These are phyloP conservation scores for Ustilago esculenta DNA, from an alignment of 1,284 basidiomycete genomes.

Conservation along the genomic window DNA sequence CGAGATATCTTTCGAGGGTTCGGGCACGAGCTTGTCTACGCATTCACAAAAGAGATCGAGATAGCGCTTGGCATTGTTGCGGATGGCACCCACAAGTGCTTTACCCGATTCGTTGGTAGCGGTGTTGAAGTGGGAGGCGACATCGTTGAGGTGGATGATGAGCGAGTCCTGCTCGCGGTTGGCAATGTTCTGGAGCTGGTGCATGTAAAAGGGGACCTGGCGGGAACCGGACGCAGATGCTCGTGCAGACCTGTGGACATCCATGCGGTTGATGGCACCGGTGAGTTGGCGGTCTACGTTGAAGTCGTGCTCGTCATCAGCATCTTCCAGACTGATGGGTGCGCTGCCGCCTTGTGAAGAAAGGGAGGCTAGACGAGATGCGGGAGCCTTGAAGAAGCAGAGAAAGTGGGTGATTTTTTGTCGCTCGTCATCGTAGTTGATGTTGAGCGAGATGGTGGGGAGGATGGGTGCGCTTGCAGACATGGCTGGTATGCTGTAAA, in stretches of 20 bases:
- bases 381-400: slow-evolving; percentile 55
- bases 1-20: slow-evolving; percentile 82
- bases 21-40: slow-evolving; percentile 77
- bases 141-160: slow-evolving; percentile 82
- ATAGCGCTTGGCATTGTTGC: slow-evolving; percentile 88
- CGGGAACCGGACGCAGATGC: slow-evolving; percentile 19
- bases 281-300: slow-evolving; percentile 29
- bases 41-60: slow-evolving; percentile 88
- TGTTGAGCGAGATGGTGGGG: slow-evolving; percentile 71
- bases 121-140: slow-evolving; percentile 69
- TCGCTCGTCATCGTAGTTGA: slow-evolving; percentile 71
- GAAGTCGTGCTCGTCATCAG: slow-evolving; percentile 25
- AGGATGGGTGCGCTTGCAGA: slow-evolving; percentile 63
- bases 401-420: slow-evolving; percentile 64
- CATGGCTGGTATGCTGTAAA: slow-evolving; percentile 9
- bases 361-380: slow-evolving; percentile 34
- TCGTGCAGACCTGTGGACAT: slow-evolving; percentile 26
- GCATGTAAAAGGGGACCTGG: slow-evolving; percentile 80
- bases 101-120: slow-evolving; percentile 37
- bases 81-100: slow-evolving; percentile 70
- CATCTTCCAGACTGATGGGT: slow-evolving; percentile 24
- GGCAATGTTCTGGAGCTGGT: slow-evolving; percentile 89
- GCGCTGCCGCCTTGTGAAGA: slow-evolving; percentile 4
- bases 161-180: slow-evolving; percentile 90
- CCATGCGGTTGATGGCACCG: slow-evolving; percentile 35